Evolutionary conservation across 768 basidiomycete genomes (phyloP), one percentile per base, ranked within the genome.

Genomic region (Kwoniella bestiolae): DNA sequence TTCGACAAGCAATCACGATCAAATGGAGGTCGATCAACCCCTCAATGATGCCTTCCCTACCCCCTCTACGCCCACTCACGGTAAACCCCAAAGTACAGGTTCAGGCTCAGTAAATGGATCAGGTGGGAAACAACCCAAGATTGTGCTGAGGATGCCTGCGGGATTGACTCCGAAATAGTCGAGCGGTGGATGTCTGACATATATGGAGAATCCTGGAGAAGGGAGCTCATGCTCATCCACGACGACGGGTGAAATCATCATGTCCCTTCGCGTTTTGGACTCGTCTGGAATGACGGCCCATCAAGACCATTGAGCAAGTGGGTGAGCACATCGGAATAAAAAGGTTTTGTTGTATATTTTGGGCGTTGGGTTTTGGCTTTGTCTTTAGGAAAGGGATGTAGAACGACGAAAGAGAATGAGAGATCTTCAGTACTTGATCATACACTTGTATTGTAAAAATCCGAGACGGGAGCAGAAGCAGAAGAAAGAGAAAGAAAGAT

Each of bases 61-160:
- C 9, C 60, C 34, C 25, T 18, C 44, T 0, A 47, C 60, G 23
- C 31, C 46, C 18, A 11, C 23, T 23, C 23, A 18, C 25, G 21
- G 21, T n/a, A 53, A 35, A 32, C 45, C 59, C 23, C 28, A n/a
- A 31, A 49, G 45, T 46, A 32, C 45, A 29, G 38, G 38, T 47
- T 47, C 45, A 18, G 18, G 18, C 11, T 28, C 25, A 49, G 14
- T 4, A 4, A 21, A 14, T 14, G 11, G 51, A 23, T 8, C 46
- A 47, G 46, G 31, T 32, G 31, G 31, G 50, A 63, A 63, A 23
- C 51, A 49, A n/a, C 46, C 63, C 23, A 58, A 53, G 56, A 65
- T 65, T 25, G 63, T 65, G 6, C 25, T 65, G 35, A 63, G 62
- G 41, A 63, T 63, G 62, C 62, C 62, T 16, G 34, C 47, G 5